Conservation (phyloP, 805 yeast genomes). For the Candida saitoana region DNA sequence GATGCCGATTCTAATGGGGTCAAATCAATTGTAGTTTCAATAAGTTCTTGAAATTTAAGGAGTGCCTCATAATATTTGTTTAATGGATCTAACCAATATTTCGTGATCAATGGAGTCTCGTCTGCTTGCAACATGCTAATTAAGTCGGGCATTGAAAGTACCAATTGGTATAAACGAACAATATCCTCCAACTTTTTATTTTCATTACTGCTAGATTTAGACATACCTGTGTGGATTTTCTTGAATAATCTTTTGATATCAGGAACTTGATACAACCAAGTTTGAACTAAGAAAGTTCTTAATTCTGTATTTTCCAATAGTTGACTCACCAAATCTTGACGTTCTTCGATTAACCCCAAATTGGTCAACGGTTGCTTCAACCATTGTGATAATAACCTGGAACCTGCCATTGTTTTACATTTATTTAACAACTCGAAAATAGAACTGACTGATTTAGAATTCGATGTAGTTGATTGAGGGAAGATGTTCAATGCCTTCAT, state of each 20-base stretch:
- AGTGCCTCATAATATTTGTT: slow-evolving; percentile 47
- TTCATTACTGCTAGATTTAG: slow-evolving; percentile 28
- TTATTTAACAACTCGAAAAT: slow-evolving; percentile 80
- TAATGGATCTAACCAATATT: slow-evolving; percentile 59
- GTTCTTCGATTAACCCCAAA: slow-evolving; percentile 49
- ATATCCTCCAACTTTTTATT: slow-evolving; percentile 80
- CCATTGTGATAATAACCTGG: slow-evolving; percentile 88
- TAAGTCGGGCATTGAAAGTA: slow-evolving; percentile 66
- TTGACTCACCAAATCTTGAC: slow-evolving; percentile 74
- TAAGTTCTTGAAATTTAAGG: slow-evolving; percentile 71
- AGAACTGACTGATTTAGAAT: slow-evolving; percentile 40
- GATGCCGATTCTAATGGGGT: slow-evolving; percentile 64
- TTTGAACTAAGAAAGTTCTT: slow-evolving; percentile 62
- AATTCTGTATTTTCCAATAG: slow-evolving; percentile 66
- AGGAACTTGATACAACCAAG: slow-evolving; percentile 69
- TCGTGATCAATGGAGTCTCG: slow-evolving; percentile 33
- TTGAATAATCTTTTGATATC: slow-evolving; percentile 75
- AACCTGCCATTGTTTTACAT: slow-evolving; percentile 88
- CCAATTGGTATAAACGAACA: slow-evolving; percentile 79
- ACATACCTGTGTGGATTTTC: slow-evolving; percentile 45
- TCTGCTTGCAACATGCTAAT: slow-evolving; percentile 46
- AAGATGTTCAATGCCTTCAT: slow-evolving; percentile 82
- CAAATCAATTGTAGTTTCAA: slow-evolving; percentile 88
- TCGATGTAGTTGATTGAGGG: slow-evolving; percentile 42
- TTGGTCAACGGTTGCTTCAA: slow-evolving; percentile 89